phyloP scores from a whole-genome alignment of 2,329 filamentous ascomycete genomes.

The Fusarium chlamydosporum region DNA sequence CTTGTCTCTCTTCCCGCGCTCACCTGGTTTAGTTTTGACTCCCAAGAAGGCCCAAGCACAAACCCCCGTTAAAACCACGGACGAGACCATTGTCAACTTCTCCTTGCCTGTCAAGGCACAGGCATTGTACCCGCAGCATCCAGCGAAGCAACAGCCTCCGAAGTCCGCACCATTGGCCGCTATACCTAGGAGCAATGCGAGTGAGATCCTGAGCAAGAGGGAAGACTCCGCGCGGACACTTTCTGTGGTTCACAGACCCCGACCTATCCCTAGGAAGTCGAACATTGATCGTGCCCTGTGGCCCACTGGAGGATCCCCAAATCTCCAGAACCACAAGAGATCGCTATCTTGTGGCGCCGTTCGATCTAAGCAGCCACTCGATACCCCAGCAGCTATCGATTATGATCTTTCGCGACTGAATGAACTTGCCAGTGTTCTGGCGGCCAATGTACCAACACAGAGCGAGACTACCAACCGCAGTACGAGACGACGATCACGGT shows the following conservation, averaged over 20 bases:
- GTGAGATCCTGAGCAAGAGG: slow-evolving; percentile 23
- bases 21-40: not conserved
- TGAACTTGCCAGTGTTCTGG: slow-evolving; percentile 49
- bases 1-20: slow-evolving; percentile 30
- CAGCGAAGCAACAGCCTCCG: slow-evolving; percentile 11
- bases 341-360: slow-evolving; percentile 66
- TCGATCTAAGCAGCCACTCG: slow-evolving; percentile 63
- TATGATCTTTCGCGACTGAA: slow-evolving; percentile 62
- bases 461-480: slow-evolving; percentile 15
- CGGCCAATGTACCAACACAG: slow-evolving; percentile 20
- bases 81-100: slow-evolving; percentile 41
- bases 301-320: slow-evolving; percentile 59
- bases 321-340: slow-evolving; percentile 60
- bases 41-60: slow-evolving; percentile 4
- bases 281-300: slow-evolving; percentile 64
- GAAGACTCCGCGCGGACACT: slow-evolving; percentile 19
- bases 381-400: slow-evolving; percentile 62
- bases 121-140: slow-evolving; percentile 51
- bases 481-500: slow-evolving; percentile 50
- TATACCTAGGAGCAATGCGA: slow-evolving; percentile 38
- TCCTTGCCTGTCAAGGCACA: slow-evolving; percentile 45
- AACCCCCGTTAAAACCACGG: slow-evolving; percentile 20
- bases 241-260: slow-evolving; percentile 66
- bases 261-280: slow-evolving; percentile 67
- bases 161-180: slow-evolving; percentile 43